phyloP scores from a whole-genome alignment of 768 basidiomycete genomes.

The Paxillus ammoniavirescens region DNA sequence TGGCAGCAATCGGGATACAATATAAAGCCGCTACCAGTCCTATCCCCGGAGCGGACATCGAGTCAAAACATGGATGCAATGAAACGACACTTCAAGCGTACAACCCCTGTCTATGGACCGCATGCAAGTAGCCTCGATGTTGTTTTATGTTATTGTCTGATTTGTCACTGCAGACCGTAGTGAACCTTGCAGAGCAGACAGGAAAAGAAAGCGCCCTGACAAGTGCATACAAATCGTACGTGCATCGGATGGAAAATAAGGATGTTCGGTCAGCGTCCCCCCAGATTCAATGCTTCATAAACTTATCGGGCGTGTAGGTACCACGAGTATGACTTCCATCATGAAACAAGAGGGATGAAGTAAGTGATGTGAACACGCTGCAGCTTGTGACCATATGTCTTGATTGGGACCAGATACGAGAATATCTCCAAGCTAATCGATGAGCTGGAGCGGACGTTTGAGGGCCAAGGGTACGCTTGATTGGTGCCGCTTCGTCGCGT shows the following conservation, averaged over 20 bases:
- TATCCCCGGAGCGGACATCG: constrained; percentile 71
- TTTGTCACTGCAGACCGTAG: constrained; percentile 51
- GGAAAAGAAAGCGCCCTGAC: constrained; percentile 88
- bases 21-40: constrained; percentile 82
- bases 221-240: constrained; percentile 69
- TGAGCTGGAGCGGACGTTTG: constrained; percentile 71
- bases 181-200: constrained; percentile 88
- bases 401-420: constrained; percentile 61
- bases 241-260: constrained; percentile 52
- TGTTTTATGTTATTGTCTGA: constrained; percentile 5
- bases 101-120: constrained; percentile 69
- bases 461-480: constrained; percentile 66
- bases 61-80: constrained; percentile 70
- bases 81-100: constrained; percentile 69
- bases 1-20: constrained; percentile 90
- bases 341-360: constrained; percentile 95
- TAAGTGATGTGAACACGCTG: constrained; percentile 33
- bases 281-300: background rate
- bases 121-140: constrained; percentile 48
- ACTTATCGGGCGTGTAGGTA: constrained; percentile 45
- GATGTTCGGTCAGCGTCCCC: constrained; percentile 51
- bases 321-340: constrained; percentile 88
- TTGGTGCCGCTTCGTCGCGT: background rate
- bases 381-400: background rate
- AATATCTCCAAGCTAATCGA: constrained; percentile 79